A percentile compares a stretch with the other conserved stretches of the same genome.
Conservation (phyloP, 495 filamentous ascomycete species). For the Chaetomium cochliodes region DNA sequence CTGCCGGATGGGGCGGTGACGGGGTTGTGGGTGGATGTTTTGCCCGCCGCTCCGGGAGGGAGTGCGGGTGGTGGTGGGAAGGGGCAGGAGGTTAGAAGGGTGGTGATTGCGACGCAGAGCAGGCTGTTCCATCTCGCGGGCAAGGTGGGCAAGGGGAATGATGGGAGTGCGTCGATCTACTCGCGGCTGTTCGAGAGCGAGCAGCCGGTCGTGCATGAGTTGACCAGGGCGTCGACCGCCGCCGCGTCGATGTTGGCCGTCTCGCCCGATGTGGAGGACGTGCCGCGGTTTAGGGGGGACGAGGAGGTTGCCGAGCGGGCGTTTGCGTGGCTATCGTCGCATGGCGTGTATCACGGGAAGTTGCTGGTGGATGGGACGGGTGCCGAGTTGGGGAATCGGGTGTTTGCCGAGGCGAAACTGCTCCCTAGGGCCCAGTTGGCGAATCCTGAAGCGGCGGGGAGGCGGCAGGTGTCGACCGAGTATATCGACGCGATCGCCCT, state of each 20-base stretch:
- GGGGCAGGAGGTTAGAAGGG: constrained; percentile 65
- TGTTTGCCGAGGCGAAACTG: constrained; percentile 71
- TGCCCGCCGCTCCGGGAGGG: constrained; percentile 31
- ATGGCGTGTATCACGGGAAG: constrained; percentile 85
- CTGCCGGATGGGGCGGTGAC: constrained; percentile 73
- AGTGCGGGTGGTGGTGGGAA: constrained; percentile 12
- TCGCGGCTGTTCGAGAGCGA: constrained; percentile 85
- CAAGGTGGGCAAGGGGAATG: constrained; percentile 69
- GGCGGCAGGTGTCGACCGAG: constrained; percentile 63
- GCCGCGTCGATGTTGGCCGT: constrained; percentile 65
- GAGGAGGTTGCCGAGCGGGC: constrained; percentile 57
- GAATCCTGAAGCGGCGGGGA: constrained; percentile 61
- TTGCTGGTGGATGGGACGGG: constrained; percentile 52
- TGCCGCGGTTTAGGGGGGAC: constrained; percentile 33
- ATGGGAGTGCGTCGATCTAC: constrained; percentile 80
- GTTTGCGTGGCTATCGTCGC: constrained; percentile 86
- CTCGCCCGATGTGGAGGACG: constrained; percentile 68
- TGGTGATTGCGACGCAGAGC: constrained; percentile 73
- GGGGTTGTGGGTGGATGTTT: constrained; percentile 72
- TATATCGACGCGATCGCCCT: constrained; percentile 76
- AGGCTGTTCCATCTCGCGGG: constrained; percentile 77
- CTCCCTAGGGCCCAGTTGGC: constrained; percentile 70
- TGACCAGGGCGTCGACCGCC: constrained; percentile 51
- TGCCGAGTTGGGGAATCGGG: constrained; percentile 59
- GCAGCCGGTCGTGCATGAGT: constrained; percentile 69